These are phyloP conservation scores for Globisporangium parvum DNA, from an alignment of 352 stramenopile genomes.

Conservation along the genomic window DNA sequence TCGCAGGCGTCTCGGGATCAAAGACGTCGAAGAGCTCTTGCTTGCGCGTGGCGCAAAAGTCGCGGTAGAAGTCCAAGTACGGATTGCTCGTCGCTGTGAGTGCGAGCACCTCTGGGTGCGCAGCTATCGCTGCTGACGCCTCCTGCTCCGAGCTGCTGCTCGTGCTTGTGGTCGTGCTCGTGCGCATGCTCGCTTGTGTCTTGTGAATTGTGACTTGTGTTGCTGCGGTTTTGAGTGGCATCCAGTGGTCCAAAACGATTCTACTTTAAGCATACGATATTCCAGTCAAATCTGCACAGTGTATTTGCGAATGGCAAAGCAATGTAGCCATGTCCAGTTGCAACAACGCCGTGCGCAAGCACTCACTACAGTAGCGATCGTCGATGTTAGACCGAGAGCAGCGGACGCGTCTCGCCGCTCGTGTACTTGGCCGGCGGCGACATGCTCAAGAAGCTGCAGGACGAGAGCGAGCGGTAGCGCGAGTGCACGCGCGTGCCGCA, in stretches of 20 bases:
- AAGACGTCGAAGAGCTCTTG: constrained; percentile 70
- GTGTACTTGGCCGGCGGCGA: constrained; percentile 56
- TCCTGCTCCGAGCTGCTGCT: constrained; percentile 2
- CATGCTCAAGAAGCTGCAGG: constrained; percentile 63
- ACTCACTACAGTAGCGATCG: too few relatives aligned
- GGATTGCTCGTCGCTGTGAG: constrained; percentile 67
- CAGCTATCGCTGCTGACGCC: constrained; percentile 3
- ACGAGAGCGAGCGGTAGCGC: constrained; percentile 67
- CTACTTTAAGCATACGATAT: too few relatives aligned
- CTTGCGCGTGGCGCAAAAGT: constrained; percentile 47
- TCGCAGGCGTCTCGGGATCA: constrained; percentile 60
- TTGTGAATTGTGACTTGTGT: neutral
- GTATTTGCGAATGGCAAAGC: neutral
- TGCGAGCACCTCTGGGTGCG: constrained; percentile 24
- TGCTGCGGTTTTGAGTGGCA: neutral
- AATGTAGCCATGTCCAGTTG: constrained; percentile 5
- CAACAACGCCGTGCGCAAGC: too few relatives aligned
- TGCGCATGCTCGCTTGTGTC: too few relatives aligned
- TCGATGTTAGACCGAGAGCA: constrained; percentile 24
- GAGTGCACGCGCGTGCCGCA: constrained; percentile 74
- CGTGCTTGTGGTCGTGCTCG: too few relatives aligned
- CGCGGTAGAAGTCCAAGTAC: constrained; percentile 76
- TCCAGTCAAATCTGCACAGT: neutral
- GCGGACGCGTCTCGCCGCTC: constrained; percentile 36
- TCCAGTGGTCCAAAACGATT: too few relatives aligned